Conservation (phyloP, 305 asterid species). For the Fraxinus greggii region DNA sequence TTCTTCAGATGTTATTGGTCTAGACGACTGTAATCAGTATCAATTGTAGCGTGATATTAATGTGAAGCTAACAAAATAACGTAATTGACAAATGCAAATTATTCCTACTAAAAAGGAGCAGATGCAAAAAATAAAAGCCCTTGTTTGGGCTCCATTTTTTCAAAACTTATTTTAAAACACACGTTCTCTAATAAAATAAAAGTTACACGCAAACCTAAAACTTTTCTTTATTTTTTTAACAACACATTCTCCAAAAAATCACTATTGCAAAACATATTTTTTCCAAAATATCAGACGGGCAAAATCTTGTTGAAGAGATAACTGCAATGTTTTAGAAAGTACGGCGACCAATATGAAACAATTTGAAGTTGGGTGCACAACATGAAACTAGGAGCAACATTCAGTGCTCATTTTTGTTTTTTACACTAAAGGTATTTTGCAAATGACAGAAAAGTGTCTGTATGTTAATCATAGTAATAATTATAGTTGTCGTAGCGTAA, state of each 20-base stretch:
- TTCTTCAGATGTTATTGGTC: constrained; percentile 73
- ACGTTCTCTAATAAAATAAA: neutral
- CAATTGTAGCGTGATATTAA: constrained; percentile 7
- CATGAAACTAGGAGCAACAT: neutral
- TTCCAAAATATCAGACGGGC: neutral
- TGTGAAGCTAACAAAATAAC: constrained; percentile 1
- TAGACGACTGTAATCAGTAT: constrained; percentile 59
- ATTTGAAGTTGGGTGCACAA: neutral
- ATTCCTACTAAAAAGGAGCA: constrained; percentile 9
- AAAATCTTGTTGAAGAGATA: neutral
- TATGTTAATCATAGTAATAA: neutral
- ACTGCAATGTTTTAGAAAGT: neutral
- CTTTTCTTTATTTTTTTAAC: too few relatives aligned
- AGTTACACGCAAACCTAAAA: neutral
- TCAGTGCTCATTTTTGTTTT: neutral
- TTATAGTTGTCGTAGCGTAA: neutral
- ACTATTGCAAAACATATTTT: neutral
- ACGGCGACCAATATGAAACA: neutral
- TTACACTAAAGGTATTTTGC: neutral
- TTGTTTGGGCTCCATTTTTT: too few relatives aligned
- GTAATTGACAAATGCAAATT: constrained; percentile 17
- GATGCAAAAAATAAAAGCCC: neutral
- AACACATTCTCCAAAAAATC: neutral
- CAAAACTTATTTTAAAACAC: too few relatives aligned
- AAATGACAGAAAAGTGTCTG: neutral